These are phyloP conservation scores for Cenococcum geophilum DNA, from an alignment of 495 filamentous ascomycete species.

Conservation along the genomic window DNA sequence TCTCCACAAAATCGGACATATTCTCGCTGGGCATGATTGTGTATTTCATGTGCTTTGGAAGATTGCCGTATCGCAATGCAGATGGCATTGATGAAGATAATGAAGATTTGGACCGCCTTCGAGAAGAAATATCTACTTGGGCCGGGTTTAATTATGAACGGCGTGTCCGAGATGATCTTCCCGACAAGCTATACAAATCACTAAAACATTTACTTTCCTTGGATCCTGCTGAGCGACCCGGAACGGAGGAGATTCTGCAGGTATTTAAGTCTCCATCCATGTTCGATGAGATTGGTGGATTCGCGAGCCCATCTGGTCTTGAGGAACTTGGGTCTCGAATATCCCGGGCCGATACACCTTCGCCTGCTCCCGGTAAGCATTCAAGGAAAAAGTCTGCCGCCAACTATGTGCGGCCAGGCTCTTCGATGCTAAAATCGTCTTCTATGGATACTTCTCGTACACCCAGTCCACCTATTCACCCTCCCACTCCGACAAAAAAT, in stretches of 20 bases:
- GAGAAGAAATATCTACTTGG: conserved; percentile 83
- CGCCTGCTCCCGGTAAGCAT: conserved; percentile 23
- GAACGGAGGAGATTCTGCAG: conserved; percentile 78
- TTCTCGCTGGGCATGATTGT: conserved; percentile 98
- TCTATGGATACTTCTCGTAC: background rate
- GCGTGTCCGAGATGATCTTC: conserved; percentile 70
- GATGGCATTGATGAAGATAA: conserved; percentile 83
- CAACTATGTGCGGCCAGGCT: conserved; percentile 21
- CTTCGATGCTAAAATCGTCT: conserved; percentile 27
- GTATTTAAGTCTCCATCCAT: conserved; percentile 68
- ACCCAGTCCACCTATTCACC: background rate
- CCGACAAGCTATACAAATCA: conserved; percentile 77
- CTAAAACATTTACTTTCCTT: conserved; percentile 74
- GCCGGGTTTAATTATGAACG: conserved; percentile 70
- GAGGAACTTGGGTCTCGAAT: conserved; percentile 24
- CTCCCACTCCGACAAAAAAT: background rate
- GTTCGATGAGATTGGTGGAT: conserved; percentile 46
- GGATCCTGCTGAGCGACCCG: conserved; percentile 69
- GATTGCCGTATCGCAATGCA: conserved; percentile 77
- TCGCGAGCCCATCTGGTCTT: conserved; percentile 9
- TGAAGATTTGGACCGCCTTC: conserved; percentile 84
- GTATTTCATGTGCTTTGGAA: conserved; percentile 92
- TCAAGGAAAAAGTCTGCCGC: conserved; percentile 23
- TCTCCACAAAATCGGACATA: conserved; percentile 91
- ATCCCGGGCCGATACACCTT: conserved; percentile 27